Percentiles rank a stretch among this genome's conserved stretches.
phyloP scores from a whole-genome alignment of 208 protist species.

The Trypanosoma vivax region DNA sequence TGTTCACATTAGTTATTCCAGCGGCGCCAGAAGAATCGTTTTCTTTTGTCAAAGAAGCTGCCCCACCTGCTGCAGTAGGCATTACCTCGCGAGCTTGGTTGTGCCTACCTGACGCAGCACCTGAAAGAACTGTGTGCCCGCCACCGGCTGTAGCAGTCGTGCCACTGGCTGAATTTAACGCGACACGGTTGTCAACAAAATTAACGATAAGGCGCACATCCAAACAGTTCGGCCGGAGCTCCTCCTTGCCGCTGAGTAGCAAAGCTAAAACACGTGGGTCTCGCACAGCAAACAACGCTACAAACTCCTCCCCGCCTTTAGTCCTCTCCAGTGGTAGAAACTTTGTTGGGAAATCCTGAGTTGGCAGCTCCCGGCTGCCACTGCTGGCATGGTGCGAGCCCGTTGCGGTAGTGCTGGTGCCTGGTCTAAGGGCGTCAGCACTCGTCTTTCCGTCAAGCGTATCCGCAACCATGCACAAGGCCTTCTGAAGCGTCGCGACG shows the following conservation, averaged over 20 bases:
- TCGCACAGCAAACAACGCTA: slow-evolving; percentile 6
- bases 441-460: background rate
- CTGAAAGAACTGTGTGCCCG: no score
- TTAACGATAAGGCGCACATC: slow-evolving; percentile 19
- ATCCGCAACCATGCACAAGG: slow-evolving; percentile 9
- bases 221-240: background rate
- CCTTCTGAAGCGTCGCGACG: slow-evolving; percentile 1
- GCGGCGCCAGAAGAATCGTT: background rate
- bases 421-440: background rate
- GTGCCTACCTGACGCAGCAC: no score
- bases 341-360: background rate
- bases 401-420: background rate
- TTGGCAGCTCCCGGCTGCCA: background rate
- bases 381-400: background rate
- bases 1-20: no score
- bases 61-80: background rate
- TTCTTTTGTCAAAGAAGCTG: background rate
- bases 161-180: background rate
- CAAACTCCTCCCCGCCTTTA: background rate
- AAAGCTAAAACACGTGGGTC: slow-evolving; percentile 2
- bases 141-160: no score
- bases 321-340: background rate
- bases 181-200: slow-evolving; percentile 17
- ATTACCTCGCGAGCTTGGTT: background rate
- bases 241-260: background rate